Base-by-base conservation (phyloP, 371 early-diverging fungal species). In the Zychaea mexicana region DNA sequence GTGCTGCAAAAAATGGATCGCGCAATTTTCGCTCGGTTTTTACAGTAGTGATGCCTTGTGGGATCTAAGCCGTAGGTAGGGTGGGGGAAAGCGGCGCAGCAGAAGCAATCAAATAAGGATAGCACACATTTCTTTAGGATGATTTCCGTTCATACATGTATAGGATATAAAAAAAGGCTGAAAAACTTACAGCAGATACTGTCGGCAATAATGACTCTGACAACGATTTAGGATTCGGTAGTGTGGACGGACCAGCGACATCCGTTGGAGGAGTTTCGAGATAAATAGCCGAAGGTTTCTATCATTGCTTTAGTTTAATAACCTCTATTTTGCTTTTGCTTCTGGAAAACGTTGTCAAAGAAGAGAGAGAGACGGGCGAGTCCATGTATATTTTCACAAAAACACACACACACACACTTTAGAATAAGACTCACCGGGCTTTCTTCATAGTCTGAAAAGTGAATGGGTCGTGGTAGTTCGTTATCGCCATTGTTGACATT, bases 201-300 rank as follows among this genome's bases (percentile, higher is more conserved):
- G 78, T 77, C 8, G 82, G 84, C 53, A 84, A 57, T 32, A 78
- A 33, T 8, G 78, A 77, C 52, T 79, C 79, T 17, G 74, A 74
- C 57, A 74, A 57, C 8, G 75, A 58, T 36, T 66, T 69, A 21
- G 70, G 47, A 17, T 58, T 61, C 7, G 38, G 38, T 46, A 55
- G 32, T 52, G 67, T 64, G 2, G 78, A 60, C 6, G 72, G 55
- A 19, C 31, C 56, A 12, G 28, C 45, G 8, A 19, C 46, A 12
- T 15, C 15, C 4, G 42, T 42, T 7, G 56, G 7, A 31, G 75
- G 61, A 8, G 78, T 59, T 47, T 73, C 83, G 32, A 85, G 71
- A 62, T 86, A 86, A 52, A 86, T 86, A 22, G 83, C 76, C 8
- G 86, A 83, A 2, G 86, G 86, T 67, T 78, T 78, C 86, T 85